These are phyloP conservation scores for Phytopythium montanum DNA, from an alignment of 352 stramenopile species.

Conservation along the genomic window DNA sequence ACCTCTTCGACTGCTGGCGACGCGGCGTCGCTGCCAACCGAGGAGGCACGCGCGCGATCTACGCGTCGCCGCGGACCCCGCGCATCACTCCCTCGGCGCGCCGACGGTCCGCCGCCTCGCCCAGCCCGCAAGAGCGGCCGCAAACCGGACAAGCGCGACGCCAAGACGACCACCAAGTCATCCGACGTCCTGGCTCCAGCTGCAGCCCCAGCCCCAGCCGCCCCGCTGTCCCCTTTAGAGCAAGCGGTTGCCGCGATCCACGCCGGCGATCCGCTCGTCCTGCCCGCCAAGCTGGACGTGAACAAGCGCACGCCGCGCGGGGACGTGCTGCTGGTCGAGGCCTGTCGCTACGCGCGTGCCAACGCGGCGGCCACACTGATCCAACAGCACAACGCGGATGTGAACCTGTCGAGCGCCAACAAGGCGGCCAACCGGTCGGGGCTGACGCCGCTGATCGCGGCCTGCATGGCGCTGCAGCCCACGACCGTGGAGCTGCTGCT, in stretches of 20 bases:
- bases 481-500: constrained; percentile 41
- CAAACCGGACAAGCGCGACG: background rate
- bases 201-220: background rate
- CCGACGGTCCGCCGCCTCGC: background rate
- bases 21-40: background rate
- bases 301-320: constrained; percentile 33
- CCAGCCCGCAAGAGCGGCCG: background rate
- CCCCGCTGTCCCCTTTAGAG: constrained; percentile 14
- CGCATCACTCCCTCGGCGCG: background rate
- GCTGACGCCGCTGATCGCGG: constrained; percentile 44
- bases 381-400: constrained; percentile 16
- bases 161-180: background rate
- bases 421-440: constrained; percentile 29
- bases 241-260: constrained; percentile 29
- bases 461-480: constrained; percentile 48
- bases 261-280: constrained; percentile 14
- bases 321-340: constrained; percentile 47
- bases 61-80: background rate
- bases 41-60: background rate
- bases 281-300: constrained; percentile 28
- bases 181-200: background rate
- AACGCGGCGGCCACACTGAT: constrained; percentile 39
- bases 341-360: constrained; percentile 45
- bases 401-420: constrained; percentile 36
- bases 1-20: background rate